Evolutionary conservation across 1,139 yeast genomes (phyloP).

Genomic region (Zygosaccharomyces pseudobailii): DNA sequence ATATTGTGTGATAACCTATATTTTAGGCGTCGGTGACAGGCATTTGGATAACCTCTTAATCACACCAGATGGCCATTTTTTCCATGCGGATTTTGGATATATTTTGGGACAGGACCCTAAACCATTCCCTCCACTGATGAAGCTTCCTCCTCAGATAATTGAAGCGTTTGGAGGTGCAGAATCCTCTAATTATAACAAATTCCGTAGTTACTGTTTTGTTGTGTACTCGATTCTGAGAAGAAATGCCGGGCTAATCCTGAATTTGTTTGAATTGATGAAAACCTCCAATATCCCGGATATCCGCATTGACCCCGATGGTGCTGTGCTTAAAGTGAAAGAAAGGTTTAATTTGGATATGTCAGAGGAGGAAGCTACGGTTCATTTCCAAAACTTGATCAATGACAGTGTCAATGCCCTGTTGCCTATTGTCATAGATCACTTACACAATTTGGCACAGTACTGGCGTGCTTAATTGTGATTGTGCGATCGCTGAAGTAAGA

Average conservation of each 20-base stretch:
- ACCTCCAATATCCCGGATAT: constrained; percentile 91
- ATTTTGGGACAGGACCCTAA: constrained; percentile 95
- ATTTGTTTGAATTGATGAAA: constrained; percentile 89
- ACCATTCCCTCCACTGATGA: constrained; percentile 98
- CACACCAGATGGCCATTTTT: constrained; percentile 74
- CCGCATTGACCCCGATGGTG: constrained; percentile 66
- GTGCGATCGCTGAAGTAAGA: background rate
- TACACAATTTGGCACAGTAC: constrained; percentile 94
- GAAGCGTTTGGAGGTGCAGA: constrained; percentile 97
- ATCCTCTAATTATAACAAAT: constrained; percentile 78
- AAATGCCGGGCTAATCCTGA: constrained; percentile 82
- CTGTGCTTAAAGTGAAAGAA: constrained; percentile 86
- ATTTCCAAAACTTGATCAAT: constrained; percentile 87
- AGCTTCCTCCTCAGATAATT: constrained; percentile 90
- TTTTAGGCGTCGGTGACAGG: constrained; percentile 94
- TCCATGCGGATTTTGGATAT: constrained; percentile 97
- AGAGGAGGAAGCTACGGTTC: constrained; percentile 92
- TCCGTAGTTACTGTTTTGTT: constrained; percentile 89
- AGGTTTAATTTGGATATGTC: constrained; percentile 89
- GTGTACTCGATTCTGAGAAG: constrained; percentile 87
- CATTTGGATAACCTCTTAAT: constrained; percentile 84
- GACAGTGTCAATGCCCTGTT: constrained; percentile 90
- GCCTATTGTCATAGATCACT: constrained; percentile 91
- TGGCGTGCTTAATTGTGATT: constrained; percentile 69
- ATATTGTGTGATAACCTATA: constrained; percentile 91